Conservation (phyloP, 345 rosid species). For the Reutealis trisperma region DNA sequence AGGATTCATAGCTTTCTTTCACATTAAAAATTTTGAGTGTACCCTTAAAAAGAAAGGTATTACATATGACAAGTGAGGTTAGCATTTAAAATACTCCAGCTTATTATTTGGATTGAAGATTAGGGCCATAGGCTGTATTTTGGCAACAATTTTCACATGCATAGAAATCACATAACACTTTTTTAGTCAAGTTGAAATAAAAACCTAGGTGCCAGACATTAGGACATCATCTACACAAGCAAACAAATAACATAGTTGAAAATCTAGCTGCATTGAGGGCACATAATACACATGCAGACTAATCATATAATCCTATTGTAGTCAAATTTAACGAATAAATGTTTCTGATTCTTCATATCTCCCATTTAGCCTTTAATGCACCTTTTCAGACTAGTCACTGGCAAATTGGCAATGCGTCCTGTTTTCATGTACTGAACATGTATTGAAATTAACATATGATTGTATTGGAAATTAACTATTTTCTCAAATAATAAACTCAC, state of each 20-base stretch:
- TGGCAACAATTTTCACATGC: background rate
- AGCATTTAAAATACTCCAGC: too few relatives aligned
- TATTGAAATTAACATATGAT: background rate
- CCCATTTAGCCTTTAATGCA: background rate
- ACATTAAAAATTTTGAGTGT: too few relatives aligned
- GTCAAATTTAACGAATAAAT: conserved; percentile 11
- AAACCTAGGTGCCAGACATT: background rate
- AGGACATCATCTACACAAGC: background rate
- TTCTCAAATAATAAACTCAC: background rate
- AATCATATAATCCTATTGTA: background rate
- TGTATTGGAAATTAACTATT: background rate
- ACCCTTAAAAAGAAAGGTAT: too few relatives aligned
- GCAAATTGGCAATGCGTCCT: background rate
- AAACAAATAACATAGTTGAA: background rate
- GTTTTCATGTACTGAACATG: background rate
- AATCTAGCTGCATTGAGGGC: background rate
- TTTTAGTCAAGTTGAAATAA: background rate
- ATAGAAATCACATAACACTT: background rate
- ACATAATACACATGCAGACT: background rate
- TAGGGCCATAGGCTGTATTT: background rate
- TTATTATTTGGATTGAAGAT: too few relatives aligned
- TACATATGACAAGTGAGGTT: too few relatives aligned
- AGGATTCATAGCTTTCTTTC: too few relatives aligned
- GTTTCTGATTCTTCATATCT: background rate
- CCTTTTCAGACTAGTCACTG: conserved; percentile 5